These are phyloP conservation scores for Raffaelea arxii DNA, from an alignment of 2,329 filamentous ascomycete species.

Conservation along the genomic window DNA sequence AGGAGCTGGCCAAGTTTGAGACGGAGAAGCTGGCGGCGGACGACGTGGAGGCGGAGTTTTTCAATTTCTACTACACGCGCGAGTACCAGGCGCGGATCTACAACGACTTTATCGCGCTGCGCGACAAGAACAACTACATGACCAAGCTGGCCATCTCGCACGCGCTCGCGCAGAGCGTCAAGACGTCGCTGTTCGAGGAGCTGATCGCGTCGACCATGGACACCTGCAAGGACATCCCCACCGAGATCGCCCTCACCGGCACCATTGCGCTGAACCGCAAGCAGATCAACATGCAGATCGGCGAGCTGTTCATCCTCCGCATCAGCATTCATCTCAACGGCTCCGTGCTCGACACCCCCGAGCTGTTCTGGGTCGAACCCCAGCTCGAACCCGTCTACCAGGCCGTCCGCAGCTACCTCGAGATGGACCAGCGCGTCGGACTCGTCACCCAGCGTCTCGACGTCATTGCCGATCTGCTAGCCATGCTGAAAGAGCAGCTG, in stretches of 20 bases:
- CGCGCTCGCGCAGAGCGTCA: constrained; percentile 89
- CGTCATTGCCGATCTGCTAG: constrained; percentile 86
- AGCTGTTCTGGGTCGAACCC: constrained; percentile 97
- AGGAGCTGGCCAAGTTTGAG: constrained; percentile 91
- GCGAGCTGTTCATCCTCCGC: constrained; percentile 91
- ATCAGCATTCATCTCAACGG: constrained; percentile 98
- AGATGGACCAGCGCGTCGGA: constrained; percentile 93
- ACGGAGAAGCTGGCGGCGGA: constrained; percentile 79
- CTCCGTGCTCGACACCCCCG: constrained; percentile 89
- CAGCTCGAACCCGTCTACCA: constrained; percentile 95
- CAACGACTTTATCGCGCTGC: constrained; percentile 95
- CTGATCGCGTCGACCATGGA: constrained; percentile 90
- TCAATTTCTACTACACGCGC: constrained; percentile 98
- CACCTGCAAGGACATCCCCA: constrained; percentile 83
- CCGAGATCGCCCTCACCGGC: constrained; percentile 84
- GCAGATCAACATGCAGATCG: constrained; percentile 99
- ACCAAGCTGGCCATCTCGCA: constrained; percentile 94
- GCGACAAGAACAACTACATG: constrained; percentile 96
- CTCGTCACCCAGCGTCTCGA: constrained; percentile 82
- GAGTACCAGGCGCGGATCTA: constrained; percentile 98
- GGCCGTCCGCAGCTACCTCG: constrained; percentile 87
- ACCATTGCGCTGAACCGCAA: constrained; percentile 80
- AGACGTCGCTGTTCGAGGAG: constrained; percentile 95
- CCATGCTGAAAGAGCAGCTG: constrained; percentile 89
- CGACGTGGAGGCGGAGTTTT: constrained; percentile 90